Conservation (phyloP, 441 rosid species). For the Erodium moschatum region DNA sequence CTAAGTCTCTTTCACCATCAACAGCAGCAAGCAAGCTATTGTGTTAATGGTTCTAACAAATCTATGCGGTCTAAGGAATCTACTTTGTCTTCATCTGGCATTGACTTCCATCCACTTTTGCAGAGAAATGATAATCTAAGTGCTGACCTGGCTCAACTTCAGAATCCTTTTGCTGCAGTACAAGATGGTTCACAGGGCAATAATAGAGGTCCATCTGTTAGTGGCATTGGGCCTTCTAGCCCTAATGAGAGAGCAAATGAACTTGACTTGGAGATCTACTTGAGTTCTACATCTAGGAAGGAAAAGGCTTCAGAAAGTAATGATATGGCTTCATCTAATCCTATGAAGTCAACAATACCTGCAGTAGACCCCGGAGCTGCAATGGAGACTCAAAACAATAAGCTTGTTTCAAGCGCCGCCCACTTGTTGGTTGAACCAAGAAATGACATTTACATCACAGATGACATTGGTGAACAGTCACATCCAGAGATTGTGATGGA, state of each 20-base stretch:
- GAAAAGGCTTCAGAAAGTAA: conserved; percentile 28
- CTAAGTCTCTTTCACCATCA: conserved; percentile 67
- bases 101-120: conserved; percentile 85
- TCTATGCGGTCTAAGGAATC: conserved; percentile 38
- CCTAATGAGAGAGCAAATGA: conserved; percentile 39
- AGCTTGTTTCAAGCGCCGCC: conserved; percentile 25
- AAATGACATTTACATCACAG: conserved; percentile 31
- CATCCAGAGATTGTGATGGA: conserved; percentile 90
- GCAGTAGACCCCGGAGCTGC: conserved; percentile 25
- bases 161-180: conserved; percentile 15
- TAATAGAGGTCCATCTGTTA: conserved; percentile 22
- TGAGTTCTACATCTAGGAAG: conserved; percentile 47
- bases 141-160: conserved; percentile 16
- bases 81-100: conserved; percentile 35
- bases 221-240: conserved; percentile 26
- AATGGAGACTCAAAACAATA: conserved; percentile 25
- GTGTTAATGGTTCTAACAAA: conserved; percentile 29
- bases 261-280: conserved; percentile 67
- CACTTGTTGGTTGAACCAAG: conserved; percentile 26
- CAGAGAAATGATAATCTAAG: conserved; percentile 37
- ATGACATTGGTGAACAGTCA: conserved; percentile 44
- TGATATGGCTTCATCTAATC: conserved; percentile 23
- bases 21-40: conserved; percentile 31
- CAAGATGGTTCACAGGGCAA: conserved; percentile 27
- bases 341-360: conserved; percentile 15